phyloP scores from a whole-genome alignment of 2,329 filamentous ascomycete species.

The Clonostachys sp. region DNA sequence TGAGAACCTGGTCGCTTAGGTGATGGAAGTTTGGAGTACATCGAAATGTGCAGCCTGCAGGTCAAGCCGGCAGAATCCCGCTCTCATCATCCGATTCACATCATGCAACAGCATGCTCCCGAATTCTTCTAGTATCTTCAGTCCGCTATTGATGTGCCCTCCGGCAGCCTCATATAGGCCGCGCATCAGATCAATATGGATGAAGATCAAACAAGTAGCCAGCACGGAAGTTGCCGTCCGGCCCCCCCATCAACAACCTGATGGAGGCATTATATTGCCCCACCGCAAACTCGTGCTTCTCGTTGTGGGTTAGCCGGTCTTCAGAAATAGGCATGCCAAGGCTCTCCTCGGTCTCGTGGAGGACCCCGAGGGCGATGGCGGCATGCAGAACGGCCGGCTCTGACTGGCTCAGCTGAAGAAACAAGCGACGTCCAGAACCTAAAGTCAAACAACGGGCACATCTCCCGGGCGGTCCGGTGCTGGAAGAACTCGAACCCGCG shows the following conservation, averaged over 20 bases:
- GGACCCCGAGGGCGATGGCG: constrained; percentile 29
- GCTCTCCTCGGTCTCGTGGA: constrained; percentile 16
- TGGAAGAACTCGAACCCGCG: constrained; percentile 4
- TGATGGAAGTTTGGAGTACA: too few species aligned
- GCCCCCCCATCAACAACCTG: constrained; percentile 18
- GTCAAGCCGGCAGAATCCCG: too few species aligned
- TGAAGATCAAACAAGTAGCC: constrained; percentile 30
- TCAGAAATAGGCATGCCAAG: not conserved
- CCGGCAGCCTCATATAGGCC: constrained; percentile 16
- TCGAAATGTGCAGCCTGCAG: too few species aligned
- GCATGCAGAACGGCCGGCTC: constrained; percentile 36
- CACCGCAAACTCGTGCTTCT: constrained; percentile 11
- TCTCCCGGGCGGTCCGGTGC: constrained; percentile 10
- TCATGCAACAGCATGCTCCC: not conserved
- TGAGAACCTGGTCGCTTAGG: too few species aligned
- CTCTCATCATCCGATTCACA: too few species aligned
- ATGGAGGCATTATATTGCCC: constrained; percentile 34
- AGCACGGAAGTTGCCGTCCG: constrained; percentile 19
- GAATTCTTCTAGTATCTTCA: constrained; percentile 15
- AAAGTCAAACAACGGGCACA: constrained; percentile 25
- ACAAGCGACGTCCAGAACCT: constrained; percentile 31
- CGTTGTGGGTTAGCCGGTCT: not conserved
- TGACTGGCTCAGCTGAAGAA: constrained; percentile 23
- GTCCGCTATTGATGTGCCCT: constrained; percentile 21
- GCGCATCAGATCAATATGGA: constrained; percentile 30